Evolutionary conservation across 148 eudicot genomes (phyloP), one percentile per base, ranked within the genome.

Genomic region (Heliamphora exappendiculata): DNA sequence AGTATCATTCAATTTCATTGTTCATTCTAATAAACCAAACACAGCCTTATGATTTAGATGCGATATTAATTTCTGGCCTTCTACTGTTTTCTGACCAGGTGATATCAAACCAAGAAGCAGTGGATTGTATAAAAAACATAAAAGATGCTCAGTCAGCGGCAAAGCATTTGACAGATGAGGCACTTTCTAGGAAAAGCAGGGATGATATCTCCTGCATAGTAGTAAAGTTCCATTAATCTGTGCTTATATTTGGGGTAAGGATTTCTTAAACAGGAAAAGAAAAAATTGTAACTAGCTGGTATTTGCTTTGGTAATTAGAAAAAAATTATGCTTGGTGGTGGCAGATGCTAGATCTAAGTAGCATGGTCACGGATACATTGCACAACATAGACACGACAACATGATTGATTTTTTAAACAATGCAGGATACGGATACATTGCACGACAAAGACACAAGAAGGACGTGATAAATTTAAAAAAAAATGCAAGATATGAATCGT

Each of bases 141-240:
- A 88, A 87, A 86, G 91, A 90, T 76, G 80, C 93, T 10, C 82
- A 82, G 28, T 29, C 85, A 67, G 98, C 97, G 29, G 97, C 98
- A 53, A 88, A 90, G 84, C 93, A 82, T 85, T 75, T 94, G 79
- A 84, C 87, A 24, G 88, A 87, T 29, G 89, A 89, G 59, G 98
- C 98, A 50, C 74, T 90, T 59, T 71, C 85, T 36, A 85, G 89
- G 89, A 90, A 86, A 81, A 91, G 98, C 88, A 90, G 83, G 78
- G 98, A 94, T 82, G 98, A 94, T 74, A 90, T 94, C 41, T 94
- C 98, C 16, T 92, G 98, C 86, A 87, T 94, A 26, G 98, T 94
- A 67, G 93, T 91, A 33, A 91, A 81, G 80, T 89, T 93, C 70
- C 89, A 85, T 41, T 84, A 64, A 75, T 55, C n/a, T 16, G 33